phyloP scores from a whole-genome alignment of 2,329 filamentous ascomycete species.

The Herpotrichia juniperi region DNA sequence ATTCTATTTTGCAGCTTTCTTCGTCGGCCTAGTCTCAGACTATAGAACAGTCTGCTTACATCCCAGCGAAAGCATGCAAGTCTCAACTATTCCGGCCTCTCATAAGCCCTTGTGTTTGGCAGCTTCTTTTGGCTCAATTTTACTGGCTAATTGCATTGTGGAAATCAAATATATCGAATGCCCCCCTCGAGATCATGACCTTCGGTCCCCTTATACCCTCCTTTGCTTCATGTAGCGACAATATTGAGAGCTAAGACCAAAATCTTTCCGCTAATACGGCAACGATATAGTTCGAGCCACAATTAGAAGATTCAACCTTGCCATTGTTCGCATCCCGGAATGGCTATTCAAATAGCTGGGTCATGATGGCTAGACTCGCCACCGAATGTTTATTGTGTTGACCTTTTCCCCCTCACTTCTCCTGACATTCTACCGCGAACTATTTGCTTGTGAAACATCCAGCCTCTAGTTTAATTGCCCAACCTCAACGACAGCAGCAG shows the following conservation, averaged over 20 bases:
- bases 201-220: slow-evolving; percentile 7
- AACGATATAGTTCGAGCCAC: slow-evolving; percentile 22
- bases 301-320: slow-evolving; percentile 39
- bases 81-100: slow-evolving; percentile 5
- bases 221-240: slow-evolving; percentile 13
- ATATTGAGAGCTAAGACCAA: slow-evolving; percentile 14
- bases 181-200: slow-evolving; percentile 6
- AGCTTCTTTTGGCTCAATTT: slow-evolving; percentile 16
- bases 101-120: slow-evolving; percentile 14
- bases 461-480: slow-evolving; percentile 21
- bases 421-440: slow-evolving; percentile 20
- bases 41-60: slow-evolving; percentile 15
- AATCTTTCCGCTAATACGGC: slow-evolving; percentile 15
- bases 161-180: slow-evolving; percentile 17
- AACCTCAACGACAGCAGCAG: slow-evolving; percentile 29
- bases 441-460: slow-evolving; percentile 15
- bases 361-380: slow-evolving; percentile 15
- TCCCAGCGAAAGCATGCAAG: slow-evolving; percentile 24
- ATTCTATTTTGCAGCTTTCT: not conserved
- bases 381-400: slow-evolving; percentile 31
- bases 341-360: slow-evolving; percentile 29
- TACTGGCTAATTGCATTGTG: slow-evolving; percentile 17
- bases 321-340: slow-evolving; percentile 22
- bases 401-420: slow-evolving; percentile 18
- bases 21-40: not conserved